These are phyloP conservation scores for Suillus sp. DNA, from an alignment of 768 basidiomycete species.

Conservation along the genomic window DNA sequence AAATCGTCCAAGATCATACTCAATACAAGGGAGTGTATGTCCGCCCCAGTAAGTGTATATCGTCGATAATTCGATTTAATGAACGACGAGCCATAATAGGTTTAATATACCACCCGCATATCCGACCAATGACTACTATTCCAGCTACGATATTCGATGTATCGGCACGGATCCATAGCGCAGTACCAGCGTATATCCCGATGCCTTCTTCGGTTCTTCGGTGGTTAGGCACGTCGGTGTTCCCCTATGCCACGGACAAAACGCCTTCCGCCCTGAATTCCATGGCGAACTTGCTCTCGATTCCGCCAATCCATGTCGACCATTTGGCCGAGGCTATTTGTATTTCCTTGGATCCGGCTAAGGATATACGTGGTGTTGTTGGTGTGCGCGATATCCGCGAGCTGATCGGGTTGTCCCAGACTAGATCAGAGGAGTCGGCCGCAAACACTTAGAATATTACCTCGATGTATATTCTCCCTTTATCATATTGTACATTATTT, in stretches of 20 bases:
- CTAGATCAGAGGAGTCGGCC: constrained; percentile 24
- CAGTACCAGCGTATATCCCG: constrained; percentile 55
- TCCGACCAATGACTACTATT: constrained; percentile 86
- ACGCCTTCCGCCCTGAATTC: constrained; percentile 56
- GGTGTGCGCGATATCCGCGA: constrained; percentile 74
- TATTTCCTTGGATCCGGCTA: constrained; percentile 53
- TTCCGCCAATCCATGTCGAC: constrained; percentile 93
- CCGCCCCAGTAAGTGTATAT: constrained; percentile 73
- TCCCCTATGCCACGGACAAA: constrained; percentile 22
- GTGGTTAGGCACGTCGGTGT: constrained; percentile 41
- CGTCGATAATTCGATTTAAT: constrained; percentile 5
- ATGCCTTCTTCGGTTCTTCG: constrained; percentile 69
- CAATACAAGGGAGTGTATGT: constrained; percentile 75
- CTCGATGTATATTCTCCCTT: not conserved
- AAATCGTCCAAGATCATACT: constrained; percentile 46
- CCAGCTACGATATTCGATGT: constrained; percentile 83
- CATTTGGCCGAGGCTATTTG: constrained; percentile 88
- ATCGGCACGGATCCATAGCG: constrained; percentile 70
- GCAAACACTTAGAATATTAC: not conserved
- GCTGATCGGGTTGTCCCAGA: constrained; percentile 66
- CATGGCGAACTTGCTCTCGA: constrained; percentile 77
- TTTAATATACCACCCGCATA: constrained; percentile 94
- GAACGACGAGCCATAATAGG: constrained; percentile 46
- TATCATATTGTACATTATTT: not conserved
- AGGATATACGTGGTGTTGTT: constrained; percentile 62